Conservation (phyloP, 306 rosid species). For the Vigna mungo region DNA sequence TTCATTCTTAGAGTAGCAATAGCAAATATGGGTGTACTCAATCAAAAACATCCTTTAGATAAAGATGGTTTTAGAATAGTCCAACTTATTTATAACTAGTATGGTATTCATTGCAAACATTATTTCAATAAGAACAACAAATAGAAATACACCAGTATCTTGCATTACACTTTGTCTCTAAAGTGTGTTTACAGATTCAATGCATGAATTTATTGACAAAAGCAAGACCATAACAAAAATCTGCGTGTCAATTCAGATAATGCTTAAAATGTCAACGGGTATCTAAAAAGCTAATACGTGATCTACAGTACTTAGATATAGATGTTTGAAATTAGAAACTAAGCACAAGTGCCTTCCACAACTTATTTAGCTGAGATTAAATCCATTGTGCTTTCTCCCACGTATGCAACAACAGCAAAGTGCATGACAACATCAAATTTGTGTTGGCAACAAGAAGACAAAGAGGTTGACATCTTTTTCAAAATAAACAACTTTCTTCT, state of each 20-base stretch:
- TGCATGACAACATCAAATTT: constrained; percentile 97
- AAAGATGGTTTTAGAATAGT: constrained; percentile 1
- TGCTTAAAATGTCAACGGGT: background rate
- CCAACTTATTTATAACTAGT: background rate
- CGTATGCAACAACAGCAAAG: constrained; percentile 99
- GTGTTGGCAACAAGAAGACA: too few relatives aligned
- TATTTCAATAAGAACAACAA: constrained; percentile 11
- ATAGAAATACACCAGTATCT: background rate
- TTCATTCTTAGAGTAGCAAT: background rate
- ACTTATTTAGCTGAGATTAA: constrained; percentile 35
- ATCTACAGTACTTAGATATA: constrained; percentile 23
- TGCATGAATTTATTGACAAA: constrained; percentile 7
- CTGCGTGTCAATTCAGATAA: background rate
- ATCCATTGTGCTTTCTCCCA: constrained; percentile 93
- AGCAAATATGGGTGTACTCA: background rate
- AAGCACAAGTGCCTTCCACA: constrained; percentile 25
- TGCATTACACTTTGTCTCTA: background rate
- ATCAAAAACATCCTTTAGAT: constrained; percentile 1
- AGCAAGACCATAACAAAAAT: background rate
- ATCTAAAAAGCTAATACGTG: background rate
- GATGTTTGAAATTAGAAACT: constrained; percentile 16
- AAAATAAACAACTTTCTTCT: too few relatives aligned
- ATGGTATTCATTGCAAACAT: constrained; percentile 6
- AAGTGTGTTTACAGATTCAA: background rate
- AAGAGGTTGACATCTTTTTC: too few relatives aligned